phyloP scores from a whole-genome alignment of 495 filamentous ascomycete species.

The Neurospora sp. region DNA sequence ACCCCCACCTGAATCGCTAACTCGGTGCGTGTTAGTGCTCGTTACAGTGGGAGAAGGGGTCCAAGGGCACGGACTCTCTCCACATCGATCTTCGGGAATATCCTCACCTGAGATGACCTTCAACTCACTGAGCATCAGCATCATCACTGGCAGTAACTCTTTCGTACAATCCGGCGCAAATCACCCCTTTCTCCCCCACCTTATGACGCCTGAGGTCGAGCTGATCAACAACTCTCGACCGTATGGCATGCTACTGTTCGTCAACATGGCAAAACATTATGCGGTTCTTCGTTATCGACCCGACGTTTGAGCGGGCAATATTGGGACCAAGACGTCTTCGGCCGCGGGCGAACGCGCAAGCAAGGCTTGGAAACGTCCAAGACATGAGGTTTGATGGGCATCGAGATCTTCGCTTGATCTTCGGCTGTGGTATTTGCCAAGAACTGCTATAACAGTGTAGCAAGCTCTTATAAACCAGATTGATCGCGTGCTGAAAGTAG shows the following conservation, averaged over 20 bases:
- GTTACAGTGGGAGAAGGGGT: not conserved
- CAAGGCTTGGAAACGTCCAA: not conserved
- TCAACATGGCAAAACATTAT: not conserved
- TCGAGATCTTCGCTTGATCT: not conserved
- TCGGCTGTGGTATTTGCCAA: not conserved
- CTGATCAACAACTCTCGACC: not conserved
- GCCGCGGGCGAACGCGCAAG: not conserved
- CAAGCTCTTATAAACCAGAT: not conserved
- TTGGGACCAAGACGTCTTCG: not conserved
- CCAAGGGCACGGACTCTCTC: not conserved
- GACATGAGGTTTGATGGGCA: not conserved
- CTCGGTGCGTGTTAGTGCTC: not conserved
- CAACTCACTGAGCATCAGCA: not conserved
- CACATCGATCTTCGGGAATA: not conserved
- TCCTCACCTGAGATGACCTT: not conserved
- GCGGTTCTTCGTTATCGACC: not conserved
- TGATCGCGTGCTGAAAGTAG: too few species aligned
- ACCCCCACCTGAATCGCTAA: not conserved
- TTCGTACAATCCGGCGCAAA: not conserved
- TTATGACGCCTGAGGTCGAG: not conserved
- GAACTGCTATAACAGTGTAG: not conserved
- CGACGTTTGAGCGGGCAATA: not conserved
- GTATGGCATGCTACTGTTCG: not conserved
- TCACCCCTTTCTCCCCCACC: not conserved
- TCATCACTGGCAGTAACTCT: not conserved